phyloP scores from a whole-genome alignment of 306 rosid genomes.

The Calophaca sinica region DNA sequence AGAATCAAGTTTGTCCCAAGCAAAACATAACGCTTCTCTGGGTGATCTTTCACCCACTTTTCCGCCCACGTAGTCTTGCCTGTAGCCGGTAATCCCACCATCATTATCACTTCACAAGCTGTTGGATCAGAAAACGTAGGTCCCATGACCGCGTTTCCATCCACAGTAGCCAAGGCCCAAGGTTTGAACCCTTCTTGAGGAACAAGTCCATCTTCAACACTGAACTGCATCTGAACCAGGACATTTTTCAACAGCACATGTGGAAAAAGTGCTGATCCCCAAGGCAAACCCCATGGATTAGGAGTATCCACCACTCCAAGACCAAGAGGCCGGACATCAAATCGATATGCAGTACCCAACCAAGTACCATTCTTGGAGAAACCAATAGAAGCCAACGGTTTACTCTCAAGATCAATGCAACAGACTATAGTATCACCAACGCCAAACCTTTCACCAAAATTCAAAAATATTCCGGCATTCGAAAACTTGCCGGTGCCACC shows the following conservation, averaged over 20 bases:
- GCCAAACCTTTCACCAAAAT: conserved; percentile 65
- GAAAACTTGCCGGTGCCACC: conserved; percentile 58
- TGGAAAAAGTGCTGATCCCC: conserved; percentile 62
- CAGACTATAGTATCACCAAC: conserved; percentile 64
- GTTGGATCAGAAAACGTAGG: conserved; percentile 48
- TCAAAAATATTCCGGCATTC: conserved; percentile 45
- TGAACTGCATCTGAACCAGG: conserved; percentile 61
- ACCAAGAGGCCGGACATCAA: conserved; percentile 55
- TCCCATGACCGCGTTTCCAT: conserved; percentile 53
- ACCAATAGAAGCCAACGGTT: conserved; percentile 58
- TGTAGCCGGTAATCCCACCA: conserved; percentile 70
- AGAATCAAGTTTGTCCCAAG: conserved; percentile 64
- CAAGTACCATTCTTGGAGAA: conserved; percentile 70
- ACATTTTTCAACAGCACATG: conserved; percentile 69
- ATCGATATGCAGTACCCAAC: conserved; percentile 52
- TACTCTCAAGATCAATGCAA: conserved; percentile 60
- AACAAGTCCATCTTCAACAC: conserved; percentile 67
- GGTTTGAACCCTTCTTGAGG: conserved; percentile 58
- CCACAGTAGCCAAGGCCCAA: conserved; percentile 60
- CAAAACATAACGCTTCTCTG: conserved; percentile 63
- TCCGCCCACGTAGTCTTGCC: conserved; percentile 80
- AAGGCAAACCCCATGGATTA: conserved; percentile 10
- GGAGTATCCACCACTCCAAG: conserved; percentile 50
- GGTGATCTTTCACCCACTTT: conserved; percentile 60
- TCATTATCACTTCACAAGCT: conserved; percentile 66